Evolutionary conservation across 345 rosid species (phyloP), one percentile per base, ranked within the genome.

Genomic region (Nasturtium officinale): DNA sequence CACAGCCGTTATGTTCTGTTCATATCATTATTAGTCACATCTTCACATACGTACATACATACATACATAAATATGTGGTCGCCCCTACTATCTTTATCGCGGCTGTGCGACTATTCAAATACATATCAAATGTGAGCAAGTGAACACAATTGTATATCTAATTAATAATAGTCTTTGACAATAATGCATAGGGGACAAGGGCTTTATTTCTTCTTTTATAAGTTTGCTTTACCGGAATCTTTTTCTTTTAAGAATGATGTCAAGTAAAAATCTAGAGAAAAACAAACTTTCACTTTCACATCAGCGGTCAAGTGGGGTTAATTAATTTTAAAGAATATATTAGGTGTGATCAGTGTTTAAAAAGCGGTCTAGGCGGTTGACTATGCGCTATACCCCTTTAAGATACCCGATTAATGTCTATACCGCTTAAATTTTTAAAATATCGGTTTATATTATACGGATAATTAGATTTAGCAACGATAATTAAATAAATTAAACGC

Each of bases 101-200:
- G 61, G 20, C 67, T 58, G 66, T 46, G 67, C 38, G 11, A 67
- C 54, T 7, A 59, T 59, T 29, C 78, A 60, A 68, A 75, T 37
- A 68, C 50, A 67, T 60, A 50, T 51, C 61, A 29, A 66, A 32
- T 38, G 53, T 40, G 51, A 61, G 23, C 38, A 29, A 35, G 15
- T 35, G 25, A 57, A 10, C n/a, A 3, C 40, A 18, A 35, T 7
- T 45, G 32, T 21, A 18, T 8, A 42, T 20, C 3, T 17, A 57
- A 48, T 50, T 40, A 28, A 66, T 26, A 59, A 40, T 50, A 67
- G 55, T 67, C 67, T 18, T 58, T 65, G 53, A 48, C 60, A 66
- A 65, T 57, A 4, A 57, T 48, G 8, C 67, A 20, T 16, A 47
- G n/a, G 9, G 3, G 60, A 74, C 61, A 58, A 46, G 1, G 18